Base-by-base conservation (phyloP, 2,329 filamentous ascomycete species). In the Reticulascus tulasneorum region DNA sequence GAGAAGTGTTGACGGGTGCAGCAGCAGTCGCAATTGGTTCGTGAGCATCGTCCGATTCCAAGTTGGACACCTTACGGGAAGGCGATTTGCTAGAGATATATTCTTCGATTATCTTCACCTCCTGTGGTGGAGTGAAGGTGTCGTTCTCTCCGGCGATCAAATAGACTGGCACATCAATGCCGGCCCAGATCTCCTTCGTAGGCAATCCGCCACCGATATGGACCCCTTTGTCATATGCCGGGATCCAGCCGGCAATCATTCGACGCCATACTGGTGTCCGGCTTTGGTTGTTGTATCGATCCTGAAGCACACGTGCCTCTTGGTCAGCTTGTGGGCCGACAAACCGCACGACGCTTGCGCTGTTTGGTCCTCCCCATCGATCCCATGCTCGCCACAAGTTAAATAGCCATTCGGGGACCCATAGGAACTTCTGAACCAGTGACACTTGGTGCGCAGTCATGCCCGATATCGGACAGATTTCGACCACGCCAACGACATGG, bases 271-370 rank as follows among this genome's bases (percentile, higher is more conserved):
- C 86, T 0, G 83, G 73, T 0, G 89, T 93, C 46, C 74, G 79
- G 45, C 87, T 95, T 56, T 95, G 88, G 40, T 75, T 73, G 56
- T 97, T 97, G 63, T 82, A 91, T 4, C 75, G 74, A 38, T 83
- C 59, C 56, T 91, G 86, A 23, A 88, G 67, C 37, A 71, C 69
- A 51, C 78, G 80, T 2, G 82, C 74, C 48, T 86, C 77, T 4
- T 69, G 58, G 26, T 87, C 82, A 2, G 83, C 80, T 23, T 73
- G 71, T 2, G 67, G 56, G 5, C 86, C 86, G 8, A 86, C 82
- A 54, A 95, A 91, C 12, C 90, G 79, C 30, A 64, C 67, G 7
- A 97, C 87, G 48, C 88, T 95, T 3, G 73, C 65, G 53, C 90
- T 96, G 27, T 88, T 65, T 1, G 76, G 62, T 1, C 91, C 91